Evolutionary conservation across 257 asterid species (phyloP), one percentile per base, ranked within the genome.

Genomic region (Solanum pinnatisectum): DNA sequence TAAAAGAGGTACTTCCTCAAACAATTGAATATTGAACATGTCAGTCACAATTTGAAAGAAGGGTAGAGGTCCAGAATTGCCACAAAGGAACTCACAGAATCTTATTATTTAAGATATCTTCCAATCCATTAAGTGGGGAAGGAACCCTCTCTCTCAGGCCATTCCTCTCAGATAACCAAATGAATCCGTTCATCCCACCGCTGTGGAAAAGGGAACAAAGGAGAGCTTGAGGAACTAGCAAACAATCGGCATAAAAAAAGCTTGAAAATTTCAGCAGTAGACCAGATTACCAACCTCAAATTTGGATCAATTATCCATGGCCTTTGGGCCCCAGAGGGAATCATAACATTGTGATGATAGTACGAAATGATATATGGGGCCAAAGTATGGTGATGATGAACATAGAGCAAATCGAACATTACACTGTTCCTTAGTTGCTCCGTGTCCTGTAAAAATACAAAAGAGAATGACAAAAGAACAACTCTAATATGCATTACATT

Each of bases 111-210:
- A 68, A 87, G 27, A 95, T 91, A 91, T 93, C 94, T 84, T 88
- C 93, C 88, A 91, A 87, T 65, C 96, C 98, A 88, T 71, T 73
- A 82, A 96, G 91, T 83, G 98, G 96, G 89, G 98, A 92, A 87
- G 94, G 91, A 88, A 95, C 88, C 84, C 87, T 90, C 73, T 83
- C 90, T 81, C 87, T 92, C 90, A 88, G 86, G 82, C 90, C 91
- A 92, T 97, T 97, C 93, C 99, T 92, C 89, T 88, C 89, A 76
- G 93, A 94, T 90, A 96, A 92, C 92, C 96, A 93, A 90, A 96
- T 81, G 91, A 91, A 96, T 88, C 99, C 99, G 88, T 97, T 95
- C 99, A 97, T 97, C 86, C 98, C 99, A 82, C 93, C 94, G 88
- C 99, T 97, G 94, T 86, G 77, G 77, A 88, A 88, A 88, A 89